Conservation (phyloP, 345 rosid genomes). For the Ricinus communis region DNA sequence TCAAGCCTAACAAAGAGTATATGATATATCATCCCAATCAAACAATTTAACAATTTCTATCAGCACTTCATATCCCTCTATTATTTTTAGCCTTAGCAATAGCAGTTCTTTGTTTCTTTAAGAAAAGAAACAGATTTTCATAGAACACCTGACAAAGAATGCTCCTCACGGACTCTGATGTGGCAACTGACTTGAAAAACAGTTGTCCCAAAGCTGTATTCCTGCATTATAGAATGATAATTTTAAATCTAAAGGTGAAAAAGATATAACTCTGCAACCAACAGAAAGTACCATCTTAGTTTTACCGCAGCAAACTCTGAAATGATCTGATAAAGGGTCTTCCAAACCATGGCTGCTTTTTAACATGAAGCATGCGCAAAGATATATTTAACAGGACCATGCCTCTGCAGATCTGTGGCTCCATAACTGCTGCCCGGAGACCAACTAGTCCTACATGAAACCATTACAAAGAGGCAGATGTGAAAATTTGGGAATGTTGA, state of each 20-base stretch:
- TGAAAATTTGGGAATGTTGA: no score
- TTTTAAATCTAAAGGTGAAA: not conserved
- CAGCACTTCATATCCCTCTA: not conserved
- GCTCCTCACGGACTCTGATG: slow-evolving; percentile 58
- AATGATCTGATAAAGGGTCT: slow-evolving; percentile 75
- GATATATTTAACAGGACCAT: slow-evolving; percentile 71
- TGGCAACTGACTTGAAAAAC: slow-evolving; percentile 69
- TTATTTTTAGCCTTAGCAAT: not conserved
- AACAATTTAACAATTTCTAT: not conserved
- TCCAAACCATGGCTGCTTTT: slow-evolving; percentile 76
- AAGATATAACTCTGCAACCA: slow-evolving; percentile 8
- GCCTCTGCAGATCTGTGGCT: slow-evolving; percentile 68
- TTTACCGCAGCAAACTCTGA: slow-evolving; percentile 78
- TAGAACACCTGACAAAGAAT: slow-evolving; percentile 67
- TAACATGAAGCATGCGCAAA: slow-evolving; percentile 81
- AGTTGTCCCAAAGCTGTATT: slow-evolving; percentile 65
- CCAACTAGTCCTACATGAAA: slow-evolving; percentile 72
- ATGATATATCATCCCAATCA: not conserved
- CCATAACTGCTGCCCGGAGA: slow-evolving; percentile 80
- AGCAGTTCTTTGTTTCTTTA: not conserved
- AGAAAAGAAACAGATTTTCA: slow-evolving; percentile 2
- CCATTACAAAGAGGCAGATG: not conserved
- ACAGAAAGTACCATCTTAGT: not conserved
- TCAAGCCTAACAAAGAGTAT: not conserved
- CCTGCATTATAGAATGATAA: slow-evolving; percentile 41